Conservation (phyloP, 192 early-diverging fungal species). For the Piromyces finnis region DNA sequence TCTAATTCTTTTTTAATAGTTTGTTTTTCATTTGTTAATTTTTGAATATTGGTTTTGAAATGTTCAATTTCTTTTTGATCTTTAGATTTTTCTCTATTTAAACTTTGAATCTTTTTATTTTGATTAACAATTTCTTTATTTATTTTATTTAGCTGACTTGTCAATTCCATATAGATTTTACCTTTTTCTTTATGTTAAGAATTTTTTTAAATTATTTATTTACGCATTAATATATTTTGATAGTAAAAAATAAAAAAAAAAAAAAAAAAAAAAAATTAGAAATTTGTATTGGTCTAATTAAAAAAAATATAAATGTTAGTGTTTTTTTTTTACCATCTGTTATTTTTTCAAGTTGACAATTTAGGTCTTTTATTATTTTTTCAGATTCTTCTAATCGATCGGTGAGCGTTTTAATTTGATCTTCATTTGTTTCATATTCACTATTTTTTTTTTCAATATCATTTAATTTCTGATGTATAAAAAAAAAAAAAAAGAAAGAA, state of each 20-base stretch:
- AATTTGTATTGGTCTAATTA: too few species aligned
- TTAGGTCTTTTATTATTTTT: not conserved
- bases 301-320: too few species aligned
- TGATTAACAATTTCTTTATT: not conserved
- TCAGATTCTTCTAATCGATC: not conserved
- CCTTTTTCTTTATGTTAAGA: not conserved
- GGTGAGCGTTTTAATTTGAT: not conserved
- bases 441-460: not conserved
- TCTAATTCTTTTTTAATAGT: not conserved
- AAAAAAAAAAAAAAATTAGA: not conserved
- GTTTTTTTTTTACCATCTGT: not conserved
- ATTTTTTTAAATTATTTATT: too few species aligned
- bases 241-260: too few species aligned
- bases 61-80: not conserved
- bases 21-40: not conserved
- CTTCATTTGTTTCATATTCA: not conserved
- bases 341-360: not conserved
- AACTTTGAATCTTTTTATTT: not conserved
- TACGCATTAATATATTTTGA: too few species aligned
- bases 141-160: not conserved
- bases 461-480: too few species aligned
- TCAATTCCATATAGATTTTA: not conserved
- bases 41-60: not conserved
- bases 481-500: too few species aligned
- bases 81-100: not conserved